phyloP scores from a whole-genome alignment of 768 basidiomycete genomes.

The Lactifluus pinguis region DNA sequence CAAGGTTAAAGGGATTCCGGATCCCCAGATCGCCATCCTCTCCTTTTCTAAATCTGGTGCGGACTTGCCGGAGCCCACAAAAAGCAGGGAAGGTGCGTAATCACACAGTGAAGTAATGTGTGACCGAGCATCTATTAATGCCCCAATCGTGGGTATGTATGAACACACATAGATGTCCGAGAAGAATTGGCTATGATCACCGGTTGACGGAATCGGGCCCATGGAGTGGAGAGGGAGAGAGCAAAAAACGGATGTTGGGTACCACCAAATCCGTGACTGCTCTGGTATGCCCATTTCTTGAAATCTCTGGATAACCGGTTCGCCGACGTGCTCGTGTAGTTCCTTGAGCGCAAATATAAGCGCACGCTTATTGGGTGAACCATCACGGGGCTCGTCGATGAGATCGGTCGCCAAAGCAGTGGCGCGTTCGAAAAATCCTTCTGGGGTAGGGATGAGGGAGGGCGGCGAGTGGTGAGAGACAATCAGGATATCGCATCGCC shows the following conservation, averaged over 20 bases:
- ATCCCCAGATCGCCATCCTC: neutral
- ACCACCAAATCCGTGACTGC: slow-evolving; percentile 12
- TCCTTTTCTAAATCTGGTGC: neutral
- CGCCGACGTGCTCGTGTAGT: slow-evolving; percentile 2
- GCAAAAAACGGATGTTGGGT: neutral
- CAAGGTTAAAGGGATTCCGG: neutral
- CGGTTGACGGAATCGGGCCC: neutral
- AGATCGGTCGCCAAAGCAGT: neutral
- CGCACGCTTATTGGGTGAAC: no score
- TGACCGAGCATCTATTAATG: neutral
- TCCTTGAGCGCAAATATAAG: neutral
- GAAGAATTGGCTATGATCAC: neutral
- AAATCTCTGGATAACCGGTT: neutral
- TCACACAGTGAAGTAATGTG: neutral
- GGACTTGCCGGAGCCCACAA: neutral
- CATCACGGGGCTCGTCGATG: neutral
- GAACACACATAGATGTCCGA: slow-evolving; percentile 12
- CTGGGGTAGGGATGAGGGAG: neutral
- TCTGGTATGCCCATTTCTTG: neutral
- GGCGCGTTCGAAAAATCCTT: neutral
- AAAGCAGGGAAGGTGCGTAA: neutral
- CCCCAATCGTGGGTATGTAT: slow-evolving; percentile 6
- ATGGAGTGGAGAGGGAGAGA: slow-evolving; percentile 16
- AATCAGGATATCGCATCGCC: neutral
- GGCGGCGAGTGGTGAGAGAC: neutral